Evolutionary conservation across 441 rosid genomes (phyloP).

Genomic region (Gossypium davidsonii): DNA sequence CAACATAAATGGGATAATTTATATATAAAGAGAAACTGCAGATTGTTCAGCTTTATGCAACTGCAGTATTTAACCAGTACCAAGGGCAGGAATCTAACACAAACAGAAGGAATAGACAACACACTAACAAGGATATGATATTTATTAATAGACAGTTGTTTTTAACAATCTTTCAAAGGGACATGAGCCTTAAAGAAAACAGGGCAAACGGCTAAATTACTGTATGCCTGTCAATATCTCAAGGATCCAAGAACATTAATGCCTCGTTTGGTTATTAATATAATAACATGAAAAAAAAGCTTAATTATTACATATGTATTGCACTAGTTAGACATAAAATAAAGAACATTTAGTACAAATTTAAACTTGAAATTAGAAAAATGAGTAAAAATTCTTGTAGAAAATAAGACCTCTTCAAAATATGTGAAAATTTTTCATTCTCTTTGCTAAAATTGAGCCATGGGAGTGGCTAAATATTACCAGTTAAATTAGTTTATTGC

Average conservation of each 20-base stretch:
- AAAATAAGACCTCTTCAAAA: too few relatives aligned
- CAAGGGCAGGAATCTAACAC: slow-evolving; percentile 6
- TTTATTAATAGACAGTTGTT: background rate
- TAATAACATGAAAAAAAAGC: too few relatives aligned
- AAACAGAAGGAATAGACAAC: background rate
- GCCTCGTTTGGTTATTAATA: too few relatives aligned
- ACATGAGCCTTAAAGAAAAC: background rate
- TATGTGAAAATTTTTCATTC: too few relatives aligned
- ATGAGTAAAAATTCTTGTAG: too few relatives aligned
- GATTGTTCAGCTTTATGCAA: background rate
- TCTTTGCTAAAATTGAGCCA: too few relatives aligned
- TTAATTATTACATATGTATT: too few relatives aligned
- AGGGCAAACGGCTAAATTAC: background rate
- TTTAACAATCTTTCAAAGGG: background rate
- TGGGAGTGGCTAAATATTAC: too few relatives aligned
- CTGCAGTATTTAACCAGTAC: background rate
- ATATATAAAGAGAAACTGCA: background rate
- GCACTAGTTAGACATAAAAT: too few relatives aligned
- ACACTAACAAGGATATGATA: background rate
- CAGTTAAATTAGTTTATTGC: too few relatives aligned
- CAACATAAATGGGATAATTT: slow-evolving; percentile 14
- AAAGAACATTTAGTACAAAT: too few relatives aligned
- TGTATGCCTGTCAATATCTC: background rate
- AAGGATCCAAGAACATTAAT: background rate
- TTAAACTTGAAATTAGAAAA: too few relatives aligned